Evolutionary conservation across 2,329 filamentous ascomycete genomes (phyloP).

Genomic region (Colletotrichum incanum): DNA sequence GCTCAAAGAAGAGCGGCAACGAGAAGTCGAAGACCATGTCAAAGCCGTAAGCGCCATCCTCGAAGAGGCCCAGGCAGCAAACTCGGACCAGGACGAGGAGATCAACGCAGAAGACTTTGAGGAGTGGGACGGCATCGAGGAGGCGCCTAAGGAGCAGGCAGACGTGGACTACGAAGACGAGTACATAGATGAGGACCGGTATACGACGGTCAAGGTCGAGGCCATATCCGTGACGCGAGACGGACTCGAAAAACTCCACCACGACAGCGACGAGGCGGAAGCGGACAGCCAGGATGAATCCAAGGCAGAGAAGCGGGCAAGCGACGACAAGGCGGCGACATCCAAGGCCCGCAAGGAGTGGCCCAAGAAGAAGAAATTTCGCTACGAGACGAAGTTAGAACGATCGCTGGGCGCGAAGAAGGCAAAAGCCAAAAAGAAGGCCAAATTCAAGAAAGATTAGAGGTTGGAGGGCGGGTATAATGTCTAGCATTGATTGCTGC

Average conservation of each 20-base stretch:
- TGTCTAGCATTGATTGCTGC: constrained; percentile 34
- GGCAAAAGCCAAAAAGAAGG: constrained; percentile 75
- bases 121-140: constrained; percentile 78
- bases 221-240: constrained; percentile 85
- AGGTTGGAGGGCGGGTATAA: constrained; percentile 36
- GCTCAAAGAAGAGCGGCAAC: constrained; percentile 87
- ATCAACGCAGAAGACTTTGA: constrained; percentile 59
- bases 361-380: constrained; percentile 87
- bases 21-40: constrained; percentile 87
- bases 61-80: constrained; percentile 70
- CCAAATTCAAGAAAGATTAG: constrained; percentile 46
- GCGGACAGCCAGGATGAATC: constrained; percentile 42
- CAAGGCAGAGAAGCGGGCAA: constrained; percentile 46
- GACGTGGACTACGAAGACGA: constrained; percentile 88
- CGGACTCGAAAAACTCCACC: constrained; percentile 72
- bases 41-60: constrained; percentile 81
- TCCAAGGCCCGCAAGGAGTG: constrained; percentile 74
- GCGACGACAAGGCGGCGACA: constrained; percentile 58
- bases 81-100: constrained; percentile 56
- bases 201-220: constrained; percentile 95
- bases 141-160: constrained; percentile 58
- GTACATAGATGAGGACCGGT: constrained; percentile 96
- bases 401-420: constrained; percentile 82
- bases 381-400: constrained; percentile 92
- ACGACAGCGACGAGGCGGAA: constrained; percentile 51